Percentiles rank a stretch among this genome's conserved stretches.
Conservation (phyloP, 2,329 filamentous ascomycete species). For the Teratosphaeria epicoccoides region DNA sequence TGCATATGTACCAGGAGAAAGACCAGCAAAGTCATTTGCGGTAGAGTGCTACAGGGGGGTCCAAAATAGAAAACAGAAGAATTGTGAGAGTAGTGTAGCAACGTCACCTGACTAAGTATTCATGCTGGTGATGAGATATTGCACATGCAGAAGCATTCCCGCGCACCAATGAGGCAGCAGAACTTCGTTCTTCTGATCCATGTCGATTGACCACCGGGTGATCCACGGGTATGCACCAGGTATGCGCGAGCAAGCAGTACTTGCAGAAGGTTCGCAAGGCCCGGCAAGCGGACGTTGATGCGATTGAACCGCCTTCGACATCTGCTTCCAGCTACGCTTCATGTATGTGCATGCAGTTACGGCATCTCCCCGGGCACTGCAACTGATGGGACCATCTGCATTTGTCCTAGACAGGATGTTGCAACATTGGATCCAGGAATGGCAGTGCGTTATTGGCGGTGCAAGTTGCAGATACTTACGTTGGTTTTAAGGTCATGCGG, state of each 20-base stretch:
- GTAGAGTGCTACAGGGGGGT: too few relatives aligned
- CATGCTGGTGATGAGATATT: neutral
- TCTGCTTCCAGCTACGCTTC: neutral
- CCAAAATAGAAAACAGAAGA: neutral
- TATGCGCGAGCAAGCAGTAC: neutral
- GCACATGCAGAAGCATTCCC: neutral
- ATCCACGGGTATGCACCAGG: neutral
- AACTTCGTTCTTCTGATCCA: neutral
- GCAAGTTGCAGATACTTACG: neutral
- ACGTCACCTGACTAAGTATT: neutral
- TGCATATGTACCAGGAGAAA: too few relatives aligned
- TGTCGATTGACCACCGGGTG: neutral
- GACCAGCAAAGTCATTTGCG: too few relatives aligned
- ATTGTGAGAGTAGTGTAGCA: neutral
- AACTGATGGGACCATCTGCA: neutral
- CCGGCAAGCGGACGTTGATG: neutral
- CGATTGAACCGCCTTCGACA: neutral
- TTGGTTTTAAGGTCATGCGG: neutral
- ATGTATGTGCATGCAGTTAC: neutral
- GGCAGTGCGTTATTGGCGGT: neutral
- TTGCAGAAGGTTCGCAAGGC: neutral
- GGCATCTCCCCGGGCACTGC: neutral
- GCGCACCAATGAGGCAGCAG: neutral
- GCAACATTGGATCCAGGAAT: too few relatives aligned
- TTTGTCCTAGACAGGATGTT: neutral